These are phyloP conservation scores for Hydnomerulius pinastri DNA, from an alignment of 768 basidiomycete genomes.

Conservation along the genomic window DNA sequence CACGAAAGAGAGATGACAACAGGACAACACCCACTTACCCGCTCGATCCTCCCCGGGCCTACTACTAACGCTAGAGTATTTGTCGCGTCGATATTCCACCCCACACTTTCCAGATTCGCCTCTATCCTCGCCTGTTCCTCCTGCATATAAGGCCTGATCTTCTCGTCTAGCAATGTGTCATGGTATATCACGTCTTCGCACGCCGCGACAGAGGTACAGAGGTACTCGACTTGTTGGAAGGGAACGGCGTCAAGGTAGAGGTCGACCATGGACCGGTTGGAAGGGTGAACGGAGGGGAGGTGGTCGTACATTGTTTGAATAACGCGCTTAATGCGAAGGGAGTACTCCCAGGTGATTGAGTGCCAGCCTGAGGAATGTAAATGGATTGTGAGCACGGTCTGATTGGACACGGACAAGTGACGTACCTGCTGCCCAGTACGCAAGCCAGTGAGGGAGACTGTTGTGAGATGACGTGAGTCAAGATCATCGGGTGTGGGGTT, in stretches of 20 bases:
- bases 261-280: slow-evolving; percentile 24
- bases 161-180: slow-evolving; percentile 14
- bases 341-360: slow-evolving; percentile 16
- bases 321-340: slow-evolving; percentile 13
- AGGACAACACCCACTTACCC: slow-evolving; percentile 26
- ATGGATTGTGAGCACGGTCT: neutral
- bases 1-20: neutral
- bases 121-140: slow-evolving; percentile 28
- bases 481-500: neutral
- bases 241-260: slow-evolving; percentile 23
- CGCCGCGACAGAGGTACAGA: slow-evolving; percentile 10
- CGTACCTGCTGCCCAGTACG: slow-evolving; percentile 38
- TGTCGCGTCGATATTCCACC: slow-evolving; percentile 35
- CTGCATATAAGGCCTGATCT: slow-evolving; percentile 26
- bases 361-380: slow-evolving; percentile 21
- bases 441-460: slow-evolving; percentile 33
- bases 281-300: slow-evolving; percentile 13
- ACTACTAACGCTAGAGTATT: slow-evolving; percentile 30
- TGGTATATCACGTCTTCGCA: slow-evolving; percentile 18
- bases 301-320: slow-evolving; percentile 23
- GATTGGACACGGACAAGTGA: neutral
- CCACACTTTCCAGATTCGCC: slow-evolving; percentile 27
- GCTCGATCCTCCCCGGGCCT: slow-evolving; percentile 37
- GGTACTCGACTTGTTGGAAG: neutral
- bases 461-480: neutral